Conservation (phyloP, 345 rosid species). For the Xanthoceras sorbifolium region DNA sequence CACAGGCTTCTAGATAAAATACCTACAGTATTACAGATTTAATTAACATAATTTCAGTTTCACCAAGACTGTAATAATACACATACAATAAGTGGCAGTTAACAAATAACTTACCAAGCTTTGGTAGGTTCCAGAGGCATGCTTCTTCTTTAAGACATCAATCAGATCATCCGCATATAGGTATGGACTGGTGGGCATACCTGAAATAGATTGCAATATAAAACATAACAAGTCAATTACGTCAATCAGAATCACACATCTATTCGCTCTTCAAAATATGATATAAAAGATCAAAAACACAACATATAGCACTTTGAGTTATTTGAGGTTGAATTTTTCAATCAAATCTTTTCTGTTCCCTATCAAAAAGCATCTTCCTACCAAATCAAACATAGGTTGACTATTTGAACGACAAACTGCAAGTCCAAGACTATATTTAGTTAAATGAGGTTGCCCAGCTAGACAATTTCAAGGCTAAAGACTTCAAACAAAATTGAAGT, state of each 20-base stretch:
- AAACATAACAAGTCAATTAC: constrained; percentile 12
- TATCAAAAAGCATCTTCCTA: not conserved
- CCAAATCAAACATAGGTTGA: constrained; percentile 1
- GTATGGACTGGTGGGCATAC: constrained; percentile 95
- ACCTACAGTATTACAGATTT: constrained; percentile 53
- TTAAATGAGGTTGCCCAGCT: not conserved
- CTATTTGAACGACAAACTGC: not conserved
- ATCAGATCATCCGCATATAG: constrained; percentile 80
- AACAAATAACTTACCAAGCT: constrained; percentile 59
- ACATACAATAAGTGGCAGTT: not conserved
- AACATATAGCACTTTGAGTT: not conserved
- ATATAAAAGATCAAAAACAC: not conserved
- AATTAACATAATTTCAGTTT: constrained; percentile 6
- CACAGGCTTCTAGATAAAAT: constrained; percentile 99
- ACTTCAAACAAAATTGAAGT: constrained; percentile 1
- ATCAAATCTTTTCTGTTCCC: not conserved
- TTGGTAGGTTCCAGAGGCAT: constrained; percentile 76
- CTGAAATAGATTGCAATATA: constrained; percentile 36
- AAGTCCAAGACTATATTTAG: not conserved
- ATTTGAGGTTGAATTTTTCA: not conserved
- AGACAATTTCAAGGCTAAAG: not conserved
- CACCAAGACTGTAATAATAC: not conserved
- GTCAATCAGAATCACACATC: not conserved
- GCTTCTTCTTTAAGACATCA: constrained; percentile 71
- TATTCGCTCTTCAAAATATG: not conserved